Evolutionary conservation across 768 basidiomycete genomes (phyloP).

Genomic region (Tricholoma furcatifolium): DNA sequence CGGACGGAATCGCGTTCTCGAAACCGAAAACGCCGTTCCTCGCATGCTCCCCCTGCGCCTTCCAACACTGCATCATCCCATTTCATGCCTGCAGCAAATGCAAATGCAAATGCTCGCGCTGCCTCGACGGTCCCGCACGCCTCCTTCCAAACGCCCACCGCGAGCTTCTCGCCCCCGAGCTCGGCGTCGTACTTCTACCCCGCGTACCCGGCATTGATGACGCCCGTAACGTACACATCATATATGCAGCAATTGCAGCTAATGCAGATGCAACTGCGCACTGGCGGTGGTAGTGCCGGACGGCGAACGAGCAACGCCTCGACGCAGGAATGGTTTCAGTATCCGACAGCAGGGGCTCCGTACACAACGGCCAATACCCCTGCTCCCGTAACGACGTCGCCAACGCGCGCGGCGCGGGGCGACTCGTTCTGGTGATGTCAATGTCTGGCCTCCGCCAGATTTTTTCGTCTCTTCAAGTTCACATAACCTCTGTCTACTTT

Average conservation of each 20-base stretch:
- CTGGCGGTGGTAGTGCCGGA: constrained; percentile 1
- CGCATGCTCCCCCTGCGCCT: constrained; percentile 9
- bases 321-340: constrained; percentile 14
- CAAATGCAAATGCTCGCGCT: constrained; percentile 6
- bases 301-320: constrained; percentile 3
- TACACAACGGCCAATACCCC: constrained; percentile 8
- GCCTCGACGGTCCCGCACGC: constrained; percentile 6
- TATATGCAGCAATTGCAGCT: constrained; percentile 22
- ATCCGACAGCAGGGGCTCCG: constrained; percentile 5
- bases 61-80: neutral
- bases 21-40: constrained; percentile 19
- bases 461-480: constrained; percentile 1
- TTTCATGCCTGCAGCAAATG: constrained; percentile 9
- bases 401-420: constrained; percentile 7
- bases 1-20: constrained; percentile 15
- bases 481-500: neutral
- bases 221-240: constrained; percentile 20
- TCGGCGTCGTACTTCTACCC: constrained; percentile 18
- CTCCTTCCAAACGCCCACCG: constrained; percentile 8
- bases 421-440: constrained; percentile 17
- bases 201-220: constrained; percentile 16
- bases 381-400: constrained; percentile 2
- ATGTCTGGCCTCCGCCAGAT: neutral
- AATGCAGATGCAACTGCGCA: constrained; percentile 20
- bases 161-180: constrained; percentile 5